Base-by-base conservation (phyloP, 257 asterid species). In the Sherardia arvensis region DNA sequence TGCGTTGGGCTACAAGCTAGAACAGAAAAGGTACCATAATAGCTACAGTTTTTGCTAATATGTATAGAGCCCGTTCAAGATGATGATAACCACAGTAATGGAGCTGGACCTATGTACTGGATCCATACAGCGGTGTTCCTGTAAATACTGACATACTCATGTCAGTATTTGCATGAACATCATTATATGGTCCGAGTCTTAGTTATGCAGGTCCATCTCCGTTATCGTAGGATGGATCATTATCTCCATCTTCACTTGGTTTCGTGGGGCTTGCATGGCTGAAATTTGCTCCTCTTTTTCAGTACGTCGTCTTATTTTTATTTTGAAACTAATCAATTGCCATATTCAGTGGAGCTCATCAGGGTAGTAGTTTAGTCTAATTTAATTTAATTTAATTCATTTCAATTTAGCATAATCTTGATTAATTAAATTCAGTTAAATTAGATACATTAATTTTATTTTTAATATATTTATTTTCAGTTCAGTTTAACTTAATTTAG, bases 231-330 rank as follows among this genome's bases (percentile, higher is more conserved):
- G 83, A 3, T 80, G 83, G 85, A 64, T 67, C 30, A 56, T 64
- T 21, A 56, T 54, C 11, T 4, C 48, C 9, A 43, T 45, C 47
- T 64, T 64, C 47, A 59, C 54, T 54, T 47, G 48, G 66, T 64
- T 70, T 47, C 34, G 61, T 57, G 75, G 66, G 3, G 11, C 57
- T 64, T 53, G 61, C 34, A 28, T 77, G 85, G 74, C 83, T 28
- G 81, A 80, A 61, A 80, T 80, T 33, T 80, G 85, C 71, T 80
- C 83, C 2, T 77, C 85, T 26, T 80, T 80, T 67, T 83, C 83
- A 53, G 85, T 80, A 29, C 27, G 5, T n/a, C 26, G 8, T 48
- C n/a, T 28, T 8, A 40, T 29, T 17, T 32, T 33, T 48, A 7
- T n/a, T n/a, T n/a, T n/a, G n/a, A n/a, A n/a, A n/a, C n/a, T n/a